Evolutionary conservation across 2,329 filamentous ascomycete species (phyloP).

Genomic region (Endothia cerciana): DNA sequence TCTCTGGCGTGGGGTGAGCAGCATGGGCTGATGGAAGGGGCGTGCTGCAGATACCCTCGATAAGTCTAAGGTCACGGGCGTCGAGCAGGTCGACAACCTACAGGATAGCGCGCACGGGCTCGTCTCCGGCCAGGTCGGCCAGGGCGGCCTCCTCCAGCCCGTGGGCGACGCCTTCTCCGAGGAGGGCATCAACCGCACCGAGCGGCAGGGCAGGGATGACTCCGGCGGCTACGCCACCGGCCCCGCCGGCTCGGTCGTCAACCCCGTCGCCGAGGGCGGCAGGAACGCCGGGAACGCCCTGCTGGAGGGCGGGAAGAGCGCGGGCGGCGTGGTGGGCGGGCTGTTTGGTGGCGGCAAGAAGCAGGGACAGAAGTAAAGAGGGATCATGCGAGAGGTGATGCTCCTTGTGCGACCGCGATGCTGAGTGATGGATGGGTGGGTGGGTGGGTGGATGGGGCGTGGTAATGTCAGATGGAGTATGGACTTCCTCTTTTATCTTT

Average conservation of each 20-base stretch:
- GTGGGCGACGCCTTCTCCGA: slow-evolving; percentile 65
- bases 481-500: too few species aligned
- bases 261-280: slow-evolving; percentile 37
- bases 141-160: slow-evolving; percentile 68
- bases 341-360: slow-evolving; percentile 40
- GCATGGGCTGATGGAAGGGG: too few species aligned
- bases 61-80: slow-evolving; percentile 47
- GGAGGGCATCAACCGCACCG: slow-evolving; percentile 68
- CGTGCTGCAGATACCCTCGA: slow-evolving; percentile 53
- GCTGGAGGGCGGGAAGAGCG: slow-evolving; percentile 39
- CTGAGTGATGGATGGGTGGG: neutral
- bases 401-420: too few species aligned
- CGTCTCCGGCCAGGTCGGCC: slow-evolving; percentile 66
- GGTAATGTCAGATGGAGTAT: too few species aligned
- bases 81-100: slow-evolving; percentile 29
- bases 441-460: too few species aligned
- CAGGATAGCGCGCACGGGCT: slow-evolving; percentile 68
- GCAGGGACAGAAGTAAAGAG: neutral
- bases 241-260: slow-evolving; percentile 32
- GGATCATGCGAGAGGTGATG: neutral
- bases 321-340: slow-evolving; percentile 39
- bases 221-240: slow-evolving; percentile 51
- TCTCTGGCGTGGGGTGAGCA: too few species aligned
- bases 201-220: slow-evolving; percentile 67
- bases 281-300: slow-evolving; percentile 36